Evolutionary conservation across 2,329 filamentous ascomycete species (phyloP), one percentile per base, ranked within the genome.

Genomic region (Didymella pomorum): DNA sequence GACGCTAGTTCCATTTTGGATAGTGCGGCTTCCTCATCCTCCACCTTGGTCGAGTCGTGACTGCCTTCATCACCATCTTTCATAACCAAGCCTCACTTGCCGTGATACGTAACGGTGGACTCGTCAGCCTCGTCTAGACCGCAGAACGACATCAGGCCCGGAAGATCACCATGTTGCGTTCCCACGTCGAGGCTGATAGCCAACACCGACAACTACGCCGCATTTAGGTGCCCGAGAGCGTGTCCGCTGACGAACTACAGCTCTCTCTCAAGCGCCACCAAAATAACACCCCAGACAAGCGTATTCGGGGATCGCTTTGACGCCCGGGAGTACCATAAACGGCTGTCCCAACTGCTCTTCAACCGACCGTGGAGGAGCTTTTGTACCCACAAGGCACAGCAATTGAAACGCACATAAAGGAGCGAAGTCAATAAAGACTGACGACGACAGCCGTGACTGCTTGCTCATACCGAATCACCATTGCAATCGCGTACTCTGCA

Each of bases 381-480:
- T 6, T 20, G 46, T 31, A 31, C 31, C 52, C 43, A 53, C 20
- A 52, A 47, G 58, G 58, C 58, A 55, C 57, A 56, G 52, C 23
- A 52, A 49, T n/a, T 51, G 52, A 60, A 48, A 52, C 48, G 29
- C n/a, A 60, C 31, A 56, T 52, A 60, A 60, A 56, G 47, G 48
- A 31, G 44, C 18, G 25, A 14, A 18, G 8, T 29, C n/a, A 44
- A 35, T 37, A 37, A 51, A 25, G 8, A 48, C 18, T 20, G 33
- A 43, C 42, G 8, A 25, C 25, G 21, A 41, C 49, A 52, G 25
- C 11, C 29, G 16, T 18, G 21, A 12, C 25, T 18, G 6, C 11
- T 18, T n/a, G 10, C n/a, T 12, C n/a, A 16, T 20, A 16, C 25
- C 20, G 8, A 28, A 4, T 6, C 33, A 21, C n/a, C 16, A 21